Base-by-base conservation (phyloP, 495 filamentous ascomycete genomes). In the Talaromyces stipitatus region DNA sequence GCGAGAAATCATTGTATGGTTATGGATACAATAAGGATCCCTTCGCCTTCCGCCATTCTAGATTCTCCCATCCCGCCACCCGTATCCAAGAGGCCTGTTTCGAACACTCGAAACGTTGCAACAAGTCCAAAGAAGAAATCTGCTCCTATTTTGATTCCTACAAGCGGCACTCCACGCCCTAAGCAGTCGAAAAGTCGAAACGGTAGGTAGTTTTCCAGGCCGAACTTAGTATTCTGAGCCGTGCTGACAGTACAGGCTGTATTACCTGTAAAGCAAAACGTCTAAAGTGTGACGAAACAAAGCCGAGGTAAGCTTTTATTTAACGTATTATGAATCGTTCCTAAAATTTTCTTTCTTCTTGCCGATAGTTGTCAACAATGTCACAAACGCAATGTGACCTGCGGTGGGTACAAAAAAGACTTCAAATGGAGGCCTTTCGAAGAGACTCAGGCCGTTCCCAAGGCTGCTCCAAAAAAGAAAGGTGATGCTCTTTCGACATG, bases 141-240 rank as follows among this genome's bases (percentile, higher is more conserved):
- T 2, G 55, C 50, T 45, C 58, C 32, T n/a, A 61, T 20, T 29
- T 57, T 18, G 22, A 50, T 55, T 14, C 54, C 38, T 18, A n/a
- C 54, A 55, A 16, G 60, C 47, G 24, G 11, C 24, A 32, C 23
- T 28, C 23, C 41, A 38, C 28, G 88, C 62, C 83, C 83, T 7
- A 92, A 90, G 62, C 88, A 91, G 70, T 87, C 85, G 50, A 92
- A 92, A 66, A 91, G 88, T 70, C 83, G 88, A 62, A 90, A 91
- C 78, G 88, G 88, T 89, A 36, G 61, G 63, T 28, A 27, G 33
- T 33, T 45, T 20, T 20, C 26, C 43, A 30, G 11, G n/a, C 8
- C 29, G 16, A 36, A 8, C 12, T 14, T 4, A 27, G n/a, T 30
- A 20, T 18, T 14, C 10, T 46, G 38, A 55, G n/a, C 22, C 9